A percentile compares a stretch with the other conserved stretches of the same genome.
Evolutionary conservation across 345 rosid genomes (phyloP).

Genomic region (Arabis alpina): DNA sequence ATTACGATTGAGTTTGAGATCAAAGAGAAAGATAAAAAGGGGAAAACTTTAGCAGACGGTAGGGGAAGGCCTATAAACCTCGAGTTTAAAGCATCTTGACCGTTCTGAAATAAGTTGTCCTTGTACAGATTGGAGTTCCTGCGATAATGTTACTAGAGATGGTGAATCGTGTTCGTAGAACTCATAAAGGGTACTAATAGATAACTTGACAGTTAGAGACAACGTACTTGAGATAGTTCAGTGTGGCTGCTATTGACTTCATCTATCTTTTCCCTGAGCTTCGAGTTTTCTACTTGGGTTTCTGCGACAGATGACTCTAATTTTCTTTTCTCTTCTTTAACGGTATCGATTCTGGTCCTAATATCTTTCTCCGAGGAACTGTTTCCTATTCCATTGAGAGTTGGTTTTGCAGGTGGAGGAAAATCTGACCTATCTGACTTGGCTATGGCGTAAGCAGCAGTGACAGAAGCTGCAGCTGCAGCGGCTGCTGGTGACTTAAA

Average conservation of each 20-base stretch:
- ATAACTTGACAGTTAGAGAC: conserved; percentile 18
- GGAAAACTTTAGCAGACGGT: conserved; percentile 17
- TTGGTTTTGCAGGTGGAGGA: conserved; percentile 45
- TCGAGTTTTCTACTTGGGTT: conserved; percentile 63
- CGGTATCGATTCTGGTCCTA: conserved; percentile 51
- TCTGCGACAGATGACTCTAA: conserved; percentile 63
- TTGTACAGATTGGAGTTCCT: conserved; percentile 94
- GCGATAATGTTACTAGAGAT: conserved; percentile 27
- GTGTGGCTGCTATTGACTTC: conserved; percentile 68
- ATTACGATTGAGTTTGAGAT: not conserved
- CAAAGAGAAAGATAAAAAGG: not conserved
- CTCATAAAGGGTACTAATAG: not conserved
- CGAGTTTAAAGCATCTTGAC: conserved; percentile 97
- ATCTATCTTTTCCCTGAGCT: conserved; percentile 69
- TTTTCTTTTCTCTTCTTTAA: conserved; percentile 70
- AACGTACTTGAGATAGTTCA: conserved; percentile 77
- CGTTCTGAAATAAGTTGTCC: conserved; percentile 90
- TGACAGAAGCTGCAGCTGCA: conserved; percentile 97
- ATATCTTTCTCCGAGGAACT: conserved; percentile 47
- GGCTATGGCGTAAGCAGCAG: conserved; percentile 93
- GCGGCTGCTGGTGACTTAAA: conserved; percentile 96
- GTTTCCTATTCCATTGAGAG: conserved; percentile 49
- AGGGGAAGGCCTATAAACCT: conserved; percentile 52
- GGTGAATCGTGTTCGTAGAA: not conserved
- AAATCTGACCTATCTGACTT: conserved; percentile 77